Evolutionary conservation across 1,284 basidiomycete species (phyloP).

Genomic region (Pholiota adiposa): DNA sequence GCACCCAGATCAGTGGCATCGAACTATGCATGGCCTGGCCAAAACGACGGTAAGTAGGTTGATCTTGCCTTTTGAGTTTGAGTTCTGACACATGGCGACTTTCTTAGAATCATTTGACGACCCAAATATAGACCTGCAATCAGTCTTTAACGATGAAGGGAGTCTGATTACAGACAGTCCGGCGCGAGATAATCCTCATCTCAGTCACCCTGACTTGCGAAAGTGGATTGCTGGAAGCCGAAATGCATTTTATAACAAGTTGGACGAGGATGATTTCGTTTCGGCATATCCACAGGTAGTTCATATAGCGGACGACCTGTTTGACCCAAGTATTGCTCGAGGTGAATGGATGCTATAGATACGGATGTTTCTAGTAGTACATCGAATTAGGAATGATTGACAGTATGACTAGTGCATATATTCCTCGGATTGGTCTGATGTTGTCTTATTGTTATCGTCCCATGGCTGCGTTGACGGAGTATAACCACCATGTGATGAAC

Average conservation of each 20-base stretch:
- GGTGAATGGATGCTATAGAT: constrained; percentile 27
- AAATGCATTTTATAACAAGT: constrained; percentile 13
- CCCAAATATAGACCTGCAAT: constrained; percentile 18
- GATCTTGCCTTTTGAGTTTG: constrained; percentile 14
- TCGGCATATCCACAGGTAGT: constrained; percentile 8
- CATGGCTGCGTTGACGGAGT: constrained; percentile 46
- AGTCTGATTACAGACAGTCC: constrained; percentile 12
- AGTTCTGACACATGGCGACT: not conserved
- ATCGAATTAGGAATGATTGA: not conserved
- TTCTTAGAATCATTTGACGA: constrained; percentile 14
- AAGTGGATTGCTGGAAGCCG: constrained; percentile 20
- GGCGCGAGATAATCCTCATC: constrained; percentile 9
- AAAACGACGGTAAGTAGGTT: constrained; percentile 13
- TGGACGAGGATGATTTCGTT: constrained; percentile 25
- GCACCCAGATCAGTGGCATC: constrained; percentile 3
- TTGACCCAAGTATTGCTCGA: constrained; percentile 10
- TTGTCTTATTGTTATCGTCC: constrained; percentile 16
- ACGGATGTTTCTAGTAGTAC: not conserved
- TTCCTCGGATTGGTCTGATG: constrained; percentile 4
- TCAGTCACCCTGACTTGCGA: constrained; percentile 8
- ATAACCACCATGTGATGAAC: constrained; percentile 58
- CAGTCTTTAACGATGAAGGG: constrained; percentile 18
- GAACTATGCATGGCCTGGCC: constrained; percentile 4
- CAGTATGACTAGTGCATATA: not conserved
- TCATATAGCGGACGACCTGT: constrained; percentile 12